Percentiles rank a stretch among this genome's conserved stretches.
These are phyloP conservation scores for Gymnopilus dilepis DNA, from an alignment of 768 basidiomycete species.

Conservation along the genomic window DNA sequence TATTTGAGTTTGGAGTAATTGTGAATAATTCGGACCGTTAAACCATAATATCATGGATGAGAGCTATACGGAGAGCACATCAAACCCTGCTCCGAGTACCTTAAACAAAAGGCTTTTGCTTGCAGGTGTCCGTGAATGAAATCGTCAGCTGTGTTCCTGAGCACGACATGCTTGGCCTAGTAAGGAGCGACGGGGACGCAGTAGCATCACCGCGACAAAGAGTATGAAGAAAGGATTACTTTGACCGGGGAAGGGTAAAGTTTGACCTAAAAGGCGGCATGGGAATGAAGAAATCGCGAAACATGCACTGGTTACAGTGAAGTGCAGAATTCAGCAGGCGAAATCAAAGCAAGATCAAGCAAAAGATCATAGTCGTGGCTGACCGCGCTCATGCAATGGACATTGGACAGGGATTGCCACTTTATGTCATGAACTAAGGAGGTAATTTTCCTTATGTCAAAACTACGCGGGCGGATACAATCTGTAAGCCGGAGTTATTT, in stretches of 20 bases:
- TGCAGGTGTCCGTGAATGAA: background rate
- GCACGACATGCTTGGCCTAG: background rate
- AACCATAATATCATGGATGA: background rate
- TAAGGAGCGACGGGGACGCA: background rate
- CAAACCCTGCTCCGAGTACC: background rate
- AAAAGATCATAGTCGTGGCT: background rate
- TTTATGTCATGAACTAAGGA: constrained; percentile 1
- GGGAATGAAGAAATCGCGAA: background rate
- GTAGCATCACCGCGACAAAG: background rate
- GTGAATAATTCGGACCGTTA: background rate
- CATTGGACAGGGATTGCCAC: background rate
- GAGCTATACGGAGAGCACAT: background rate
- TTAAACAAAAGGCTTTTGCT: background rate
- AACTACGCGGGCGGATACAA: background rate
- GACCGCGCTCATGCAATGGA: background rate
- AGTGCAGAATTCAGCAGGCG: background rate
- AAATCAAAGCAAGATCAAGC: background rate
- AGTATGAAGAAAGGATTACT: background rate
- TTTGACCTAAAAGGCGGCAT: background rate
- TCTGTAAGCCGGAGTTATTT: background rate
- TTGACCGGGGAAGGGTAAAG: background rate
- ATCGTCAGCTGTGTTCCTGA: background rate
- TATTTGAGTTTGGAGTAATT: background rate
- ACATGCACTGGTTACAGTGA: background rate
- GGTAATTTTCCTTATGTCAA: background rate